Percentiles rank a stretch among this genome's conserved stretches.
phyloP scores from a whole-genome alignment of 495 filamentous ascomycete genomes.

The Neurospora sp. region DNA sequence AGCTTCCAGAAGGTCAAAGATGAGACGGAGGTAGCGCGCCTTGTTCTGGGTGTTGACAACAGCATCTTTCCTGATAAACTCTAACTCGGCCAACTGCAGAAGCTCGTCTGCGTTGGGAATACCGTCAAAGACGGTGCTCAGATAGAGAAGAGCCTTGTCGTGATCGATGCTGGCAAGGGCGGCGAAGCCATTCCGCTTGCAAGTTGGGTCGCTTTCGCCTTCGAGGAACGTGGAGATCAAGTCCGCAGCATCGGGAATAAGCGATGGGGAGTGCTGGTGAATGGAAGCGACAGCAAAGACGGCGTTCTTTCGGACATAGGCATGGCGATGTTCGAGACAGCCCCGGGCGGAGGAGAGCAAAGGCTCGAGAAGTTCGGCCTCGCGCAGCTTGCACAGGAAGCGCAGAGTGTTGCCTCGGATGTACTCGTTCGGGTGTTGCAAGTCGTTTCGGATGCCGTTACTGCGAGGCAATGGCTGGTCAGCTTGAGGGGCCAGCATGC shows the following conservation, averaged over 20 bases:
- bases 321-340: conserved; percentile 91
- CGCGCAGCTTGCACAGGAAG: conserved; percentile 92
- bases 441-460: conserved; percentile 94
- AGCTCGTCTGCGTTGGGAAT: conserved; percentile 92
- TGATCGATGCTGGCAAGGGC: conserved; percentile 86
- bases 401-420: conserved; percentile 92
- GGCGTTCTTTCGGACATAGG: conserved; percentile 96
- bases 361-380: conserved; percentile 92
- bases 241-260: conserved; percentile 95
- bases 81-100: conserved; percentile 83
- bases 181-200: conserved; percentile 96
- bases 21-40: conserved; percentile 84
- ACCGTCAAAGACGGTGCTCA: conserved; percentile 84
- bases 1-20: conserved; percentile 94
- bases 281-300: conserved; percentile 92
- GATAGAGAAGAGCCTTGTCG: conserved; percentile 81
- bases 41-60: conserved; percentile 89
- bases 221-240: conserved; percentile 85
- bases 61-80: conserved; percentile 98
- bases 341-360: conserved; percentile 81
- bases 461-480: conserved; percentile 33
- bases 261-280: conserved; percentile 76
- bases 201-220: conserved; percentile 85
- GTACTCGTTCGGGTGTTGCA: conserved; percentile 97
- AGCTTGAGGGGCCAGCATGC: neutral